Conservation (phyloP, 495 filamentous ascomycete genomes). For the Aspergillus campestris region DNA sequence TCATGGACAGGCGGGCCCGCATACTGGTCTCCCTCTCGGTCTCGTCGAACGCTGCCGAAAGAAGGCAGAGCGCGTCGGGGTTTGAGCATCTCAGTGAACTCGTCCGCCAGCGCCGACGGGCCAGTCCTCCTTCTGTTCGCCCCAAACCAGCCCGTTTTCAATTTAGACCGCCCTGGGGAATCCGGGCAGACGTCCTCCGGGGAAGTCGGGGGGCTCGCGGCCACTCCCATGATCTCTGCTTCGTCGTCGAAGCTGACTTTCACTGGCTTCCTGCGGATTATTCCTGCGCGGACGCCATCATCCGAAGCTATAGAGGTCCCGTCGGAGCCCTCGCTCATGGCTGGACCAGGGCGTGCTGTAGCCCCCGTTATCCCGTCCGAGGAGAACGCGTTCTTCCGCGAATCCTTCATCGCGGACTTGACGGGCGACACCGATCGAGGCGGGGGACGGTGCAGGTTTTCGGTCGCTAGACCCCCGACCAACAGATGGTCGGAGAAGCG, state of each 20-base stretch:
- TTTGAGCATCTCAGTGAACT: constrained; percentile 58
- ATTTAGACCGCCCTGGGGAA: constrained; percentile 34
- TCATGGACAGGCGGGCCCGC: constrained; percentile 11
- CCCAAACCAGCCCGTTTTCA: constrained; percentile 47
- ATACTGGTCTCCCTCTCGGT: constrained; percentile 20
- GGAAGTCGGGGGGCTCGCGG: constrained; percentile 43
- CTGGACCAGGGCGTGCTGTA: constrained; percentile 23
- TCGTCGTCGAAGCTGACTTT: constrained; percentile 86
- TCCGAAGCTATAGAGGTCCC: constrained; percentile 51
- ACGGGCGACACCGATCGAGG: constrained; percentile 73
- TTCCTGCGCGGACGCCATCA: constrained; percentile 39
- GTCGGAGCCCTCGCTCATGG: constrained; percentile 52
- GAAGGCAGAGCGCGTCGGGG: constrained; percentile 71
- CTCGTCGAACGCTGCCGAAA: constrained; percentile 68
- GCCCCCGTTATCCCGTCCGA: constrained; percentile 26
- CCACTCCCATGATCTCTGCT: constrained; percentile 51
- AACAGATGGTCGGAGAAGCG: constrained; percentile 60
- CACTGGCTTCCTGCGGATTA: constrained; percentile 53
- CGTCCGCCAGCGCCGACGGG: constrained; percentile 32
- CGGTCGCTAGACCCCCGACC: constrained; percentile 36
- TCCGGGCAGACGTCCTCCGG: constrained; percentile 39
- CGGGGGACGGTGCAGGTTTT: constrained; percentile 63
- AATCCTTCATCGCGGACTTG: constrained; percentile 77
- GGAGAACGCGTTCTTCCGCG: constrained; percentile 45
- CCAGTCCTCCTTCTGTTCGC: constrained; percentile 40